Percentiles rank a stretch among this genome's conserved stretches.
These are phyloP conservation scores for Vigna trinervia DNA, from an alignment of 306 rosid species.

Conservation along the genomic window DNA sequence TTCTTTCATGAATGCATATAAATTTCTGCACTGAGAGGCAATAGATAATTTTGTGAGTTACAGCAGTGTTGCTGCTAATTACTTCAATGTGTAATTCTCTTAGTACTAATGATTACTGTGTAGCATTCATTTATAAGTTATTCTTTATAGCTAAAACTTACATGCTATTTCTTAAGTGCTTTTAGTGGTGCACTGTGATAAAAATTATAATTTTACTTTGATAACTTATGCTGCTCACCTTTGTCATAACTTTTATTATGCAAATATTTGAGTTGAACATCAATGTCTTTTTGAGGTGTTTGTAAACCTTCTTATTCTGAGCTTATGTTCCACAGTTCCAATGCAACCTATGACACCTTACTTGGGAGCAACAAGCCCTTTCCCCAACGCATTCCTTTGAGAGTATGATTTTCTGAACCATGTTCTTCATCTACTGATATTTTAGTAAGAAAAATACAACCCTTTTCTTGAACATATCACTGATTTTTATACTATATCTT, in stretches of 20 bases:
- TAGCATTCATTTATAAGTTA: neutral
- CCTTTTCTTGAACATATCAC: neutral
- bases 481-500: slow-evolving; percentile 37
- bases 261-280: neutral
- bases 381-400: slow-evolving; percentile 68
- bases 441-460: neutral
- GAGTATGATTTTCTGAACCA: slow-evolving; percentile 59
- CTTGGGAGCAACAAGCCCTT: slow-evolving; percentile 74
- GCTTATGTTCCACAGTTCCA: slow-evolving; percentile 59
- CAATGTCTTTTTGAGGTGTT: neutral
- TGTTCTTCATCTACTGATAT: slow-evolving; percentile 2
- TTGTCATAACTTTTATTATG: neutral
- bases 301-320: slow-evolving; percentile 34
- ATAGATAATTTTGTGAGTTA: no score
- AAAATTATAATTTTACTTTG: neutral
- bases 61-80: neutral
- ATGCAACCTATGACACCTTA: slow-evolving; percentile 72
- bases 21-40: no score
- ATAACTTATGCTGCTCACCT: neutral
- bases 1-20: slow-evolving; percentile 7
- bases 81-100: neutral
- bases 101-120: neutral
- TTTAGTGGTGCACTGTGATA: neutral
- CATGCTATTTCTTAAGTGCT: neutral
- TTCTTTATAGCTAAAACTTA: neutral